Evolutionary conservation across 495 filamentous ascomycete genomes (phyloP).

Genomic region (Hypoxylon rickii): DNA sequence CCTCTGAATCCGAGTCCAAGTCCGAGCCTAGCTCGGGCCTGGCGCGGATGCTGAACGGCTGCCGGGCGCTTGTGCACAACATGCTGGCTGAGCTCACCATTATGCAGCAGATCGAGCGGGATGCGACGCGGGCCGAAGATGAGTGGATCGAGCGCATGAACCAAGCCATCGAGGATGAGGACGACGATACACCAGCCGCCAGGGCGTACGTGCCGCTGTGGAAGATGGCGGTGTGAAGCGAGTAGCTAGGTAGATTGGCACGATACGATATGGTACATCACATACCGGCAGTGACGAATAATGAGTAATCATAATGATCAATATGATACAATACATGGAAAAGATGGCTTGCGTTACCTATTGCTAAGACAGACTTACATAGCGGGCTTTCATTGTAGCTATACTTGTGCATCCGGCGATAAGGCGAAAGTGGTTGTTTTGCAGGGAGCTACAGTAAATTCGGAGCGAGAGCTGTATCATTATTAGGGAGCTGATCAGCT

Average conservation of each 20-base stretch:
- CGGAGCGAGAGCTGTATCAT: no score
- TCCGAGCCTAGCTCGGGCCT: slow-evolving; percentile 37
- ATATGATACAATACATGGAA: neutral
- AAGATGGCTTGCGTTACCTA: no score
- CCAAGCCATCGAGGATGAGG: slow-evolving; percentile 36
- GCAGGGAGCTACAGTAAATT: no score
- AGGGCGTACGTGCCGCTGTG: slow-evolving; percentile 34
- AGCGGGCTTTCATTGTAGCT: no score
- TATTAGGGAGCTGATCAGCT: no score
- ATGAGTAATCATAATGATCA: slow-evolving; percentile 2
- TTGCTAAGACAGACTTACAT: no score
- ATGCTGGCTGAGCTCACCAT: slow-evolving; percentile 54
- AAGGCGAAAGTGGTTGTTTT: no score
- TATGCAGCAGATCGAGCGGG: slow-evolving; percentile 55
- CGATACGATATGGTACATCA: slow-evolving; percentile 4
- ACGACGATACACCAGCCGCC: slow-evolving; percentile 26
- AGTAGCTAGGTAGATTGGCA: neutral
- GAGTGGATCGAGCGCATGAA: slow-evolving; percentile 56
- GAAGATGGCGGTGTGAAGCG: slow-evolving; percentile 30
- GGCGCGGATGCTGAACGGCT: slow-evolving; percentile 44
- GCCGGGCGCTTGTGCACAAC: slow-evolving; percentile 44
- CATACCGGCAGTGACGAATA: slow-evolving; percentile 1
- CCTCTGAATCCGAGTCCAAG: slow-evolving; percentile 26
- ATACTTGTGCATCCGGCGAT: no score
- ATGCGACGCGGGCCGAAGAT: slow-evolving; percentile 48